phyloP scores from a whole-genome alignment of 371 early-diverging fungal genomes.

The Coemansia sp. region DNA sequence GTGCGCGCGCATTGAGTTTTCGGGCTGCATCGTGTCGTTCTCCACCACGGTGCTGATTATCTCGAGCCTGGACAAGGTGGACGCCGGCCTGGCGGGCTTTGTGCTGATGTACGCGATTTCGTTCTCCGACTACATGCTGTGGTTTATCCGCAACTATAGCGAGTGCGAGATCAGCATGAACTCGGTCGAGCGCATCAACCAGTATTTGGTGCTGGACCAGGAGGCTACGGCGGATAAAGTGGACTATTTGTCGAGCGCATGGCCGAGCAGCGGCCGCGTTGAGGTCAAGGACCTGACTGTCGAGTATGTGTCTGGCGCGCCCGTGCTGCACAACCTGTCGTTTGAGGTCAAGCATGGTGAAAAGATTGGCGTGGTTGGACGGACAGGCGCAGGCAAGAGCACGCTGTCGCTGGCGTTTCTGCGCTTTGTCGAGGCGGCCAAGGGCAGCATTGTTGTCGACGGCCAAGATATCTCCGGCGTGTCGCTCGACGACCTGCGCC shows the following conservation, averaged over 20 bases:
- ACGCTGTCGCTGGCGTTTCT: conserved; percentile 75
- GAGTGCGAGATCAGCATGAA: conserved; percentile 86
- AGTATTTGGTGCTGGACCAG: conserved; percentile 73
- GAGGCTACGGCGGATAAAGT: conserved; percentile 48
- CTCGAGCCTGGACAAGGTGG: conserved; percentile 48
- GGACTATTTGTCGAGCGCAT: conserved; percentile 41
- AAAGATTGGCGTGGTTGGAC: conserved; percentile 79
- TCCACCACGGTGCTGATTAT: conserved; percentile 38
- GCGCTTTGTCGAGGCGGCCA: conserved; percentile 69
- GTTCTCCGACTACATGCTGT: conserved; percentile 70
- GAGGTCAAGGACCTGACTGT: conserved; percentile 61
- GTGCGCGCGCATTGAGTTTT: conserved; percentile 61
- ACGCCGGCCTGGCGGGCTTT: conserved; percentile 77
- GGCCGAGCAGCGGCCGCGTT: conserved; percentile 77
- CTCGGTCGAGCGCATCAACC: conserved; percentile 79
- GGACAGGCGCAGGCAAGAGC: conserved; percentile 81
- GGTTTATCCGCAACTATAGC: conserved; percentile 78
- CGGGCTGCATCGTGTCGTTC: conserved; percentile 46
- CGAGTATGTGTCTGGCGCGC: conserved; percentile 68
- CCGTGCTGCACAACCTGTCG: conserved; percentile 69
- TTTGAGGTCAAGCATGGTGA: conserved; percentile 62
- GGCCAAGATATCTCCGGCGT: conserved; percentile 71
- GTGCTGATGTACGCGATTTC: conserved; percentile 76
- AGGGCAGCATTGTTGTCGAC: conserved; percentile 73
- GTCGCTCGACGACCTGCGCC: conserved; percentile 70